These are phyloP conservation scores for Aphanomyces euteiches DNA, from an alignment of 352 stramenopile species.

Conservation along the genomic window DNA sequence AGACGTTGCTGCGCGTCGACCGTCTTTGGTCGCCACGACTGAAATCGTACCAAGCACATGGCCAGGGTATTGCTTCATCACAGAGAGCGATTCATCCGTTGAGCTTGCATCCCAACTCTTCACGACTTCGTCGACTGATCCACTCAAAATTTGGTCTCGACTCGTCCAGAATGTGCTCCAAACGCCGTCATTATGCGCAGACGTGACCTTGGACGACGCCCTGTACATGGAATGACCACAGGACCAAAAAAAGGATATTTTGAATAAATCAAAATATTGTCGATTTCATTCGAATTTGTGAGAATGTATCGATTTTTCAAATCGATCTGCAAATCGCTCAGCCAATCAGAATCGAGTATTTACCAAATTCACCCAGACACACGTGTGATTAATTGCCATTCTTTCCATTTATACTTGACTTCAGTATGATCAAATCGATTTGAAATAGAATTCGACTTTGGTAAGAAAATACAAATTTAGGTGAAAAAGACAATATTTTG, in stretches of 20 bases:
- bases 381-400: no score
- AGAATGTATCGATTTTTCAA: no score
- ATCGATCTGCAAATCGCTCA: no score
- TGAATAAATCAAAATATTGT: background rate
- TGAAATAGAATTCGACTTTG: no score
- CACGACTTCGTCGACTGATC: constrained; percentile 83
- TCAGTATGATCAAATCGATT: no score
- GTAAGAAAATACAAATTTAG: no score
- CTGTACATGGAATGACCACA: constrained; percentile 39
- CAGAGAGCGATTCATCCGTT: constrained; percentile 41
- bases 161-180: constrained; percentile 87
- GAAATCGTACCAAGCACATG: constrained; percentile 84
- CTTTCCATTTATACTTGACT: no score
- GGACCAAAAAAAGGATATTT: constrained; percentile 4
- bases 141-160: constrained; percentile 84
- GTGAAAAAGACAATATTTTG: no score
- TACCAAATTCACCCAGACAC: background rate
- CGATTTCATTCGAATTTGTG: constrained; percentile 1
- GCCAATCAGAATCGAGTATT: background rate
- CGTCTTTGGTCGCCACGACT: constrained; percentile 75
- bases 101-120: constrained; percentile 60
- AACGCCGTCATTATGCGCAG: constrained; percentile 83
- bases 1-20: constrained; percentile 69
- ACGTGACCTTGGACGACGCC: constrained; percentile 75
- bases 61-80: constrained; percentile 78